These are phyloP conservation scores for Lepidium campestre DNA, from an alignment of 441 rosid species.

Conservation along the genomic window DNA sequence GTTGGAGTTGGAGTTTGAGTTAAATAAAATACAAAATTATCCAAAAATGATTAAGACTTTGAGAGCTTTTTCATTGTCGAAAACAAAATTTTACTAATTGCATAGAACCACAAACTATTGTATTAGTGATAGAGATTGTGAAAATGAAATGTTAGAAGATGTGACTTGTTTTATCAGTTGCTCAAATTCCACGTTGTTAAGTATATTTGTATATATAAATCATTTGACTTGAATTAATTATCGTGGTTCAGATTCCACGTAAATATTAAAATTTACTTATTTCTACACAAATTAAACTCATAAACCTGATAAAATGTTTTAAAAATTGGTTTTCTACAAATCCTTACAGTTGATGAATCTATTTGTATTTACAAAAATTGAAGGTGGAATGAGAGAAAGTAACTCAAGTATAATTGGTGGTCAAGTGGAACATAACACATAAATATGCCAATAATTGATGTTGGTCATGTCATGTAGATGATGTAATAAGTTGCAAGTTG, in stretches of 20 bases:
- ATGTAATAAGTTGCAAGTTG: conserved; percentile 21
- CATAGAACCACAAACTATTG: not conserved
- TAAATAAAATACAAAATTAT: not conserved
- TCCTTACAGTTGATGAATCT: not conserved
- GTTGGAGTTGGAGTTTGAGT: not conserved
- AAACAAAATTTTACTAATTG: not conserved
- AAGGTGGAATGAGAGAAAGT: not conserved
- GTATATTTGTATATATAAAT: no score
- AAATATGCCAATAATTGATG: not conserved
- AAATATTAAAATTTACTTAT: not conserved
- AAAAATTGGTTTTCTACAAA: not conserved
- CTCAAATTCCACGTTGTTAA: not conserved
- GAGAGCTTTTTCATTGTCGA: not conserved
- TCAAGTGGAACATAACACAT: no score
- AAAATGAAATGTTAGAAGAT: not conserved
- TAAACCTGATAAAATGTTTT: not conserved
- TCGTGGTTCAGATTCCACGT: not conserved
- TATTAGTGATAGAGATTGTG: not conserved
- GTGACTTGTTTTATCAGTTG: not conserved
- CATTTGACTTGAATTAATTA: not conserved
- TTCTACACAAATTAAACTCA: not conserved
- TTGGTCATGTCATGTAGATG: conserved; percentile 1
- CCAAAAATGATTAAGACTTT: not conserved
- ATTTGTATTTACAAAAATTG: not conserved
- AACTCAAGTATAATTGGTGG: not conserved